Evolutionary conservation across 805 yeast genomes (phyloP).

Genomic region (Kazachstania psychrophila): DNA sequence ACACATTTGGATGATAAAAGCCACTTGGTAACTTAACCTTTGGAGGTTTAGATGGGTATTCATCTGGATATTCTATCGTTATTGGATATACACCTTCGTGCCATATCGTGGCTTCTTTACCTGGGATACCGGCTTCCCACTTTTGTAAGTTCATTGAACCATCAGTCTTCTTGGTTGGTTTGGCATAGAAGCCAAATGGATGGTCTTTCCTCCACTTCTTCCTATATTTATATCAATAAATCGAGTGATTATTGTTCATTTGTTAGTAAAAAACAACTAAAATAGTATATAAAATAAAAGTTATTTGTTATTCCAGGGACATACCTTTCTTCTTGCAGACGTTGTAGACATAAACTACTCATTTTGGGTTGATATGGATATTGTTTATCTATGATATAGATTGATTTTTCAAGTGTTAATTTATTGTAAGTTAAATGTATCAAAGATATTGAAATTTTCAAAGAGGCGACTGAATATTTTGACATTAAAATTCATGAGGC

Average conservation of each 20-base stretch:
- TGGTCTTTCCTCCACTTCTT: conserved; percentile 98
- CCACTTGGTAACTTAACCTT: conserved; percentile 82
- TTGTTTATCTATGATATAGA: too few relatives aligned
- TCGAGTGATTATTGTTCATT: too few relatives aligned
- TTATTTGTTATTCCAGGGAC: too few relatives aligned
- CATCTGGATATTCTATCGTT: conserved; percentile 74
- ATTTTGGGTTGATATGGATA: too few relatives aligned
- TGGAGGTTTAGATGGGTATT: conserved; percentile 95
- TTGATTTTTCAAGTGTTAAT: too few relatives aligned
- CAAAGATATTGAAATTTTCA: too few relatives aligned
- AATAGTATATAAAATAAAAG: too few relatives aligned
- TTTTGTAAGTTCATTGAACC: conserved; percentile 76
- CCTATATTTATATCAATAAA: conserved; percentile 35
- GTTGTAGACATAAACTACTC: conserved; percentile 59
- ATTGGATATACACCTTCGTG: conserved; percentile 83
- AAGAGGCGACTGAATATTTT: too few relatives aligned
- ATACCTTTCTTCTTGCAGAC: conserved; percentile 81
- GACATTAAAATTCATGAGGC: too few relatives aligned
- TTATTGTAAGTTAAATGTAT: too few relatives aligned
- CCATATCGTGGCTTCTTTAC: conserved; percentile 81
- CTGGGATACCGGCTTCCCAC: conserved; percentile 97
- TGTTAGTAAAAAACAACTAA: too few relatives aligned
- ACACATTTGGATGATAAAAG: conserved; percentile 94
- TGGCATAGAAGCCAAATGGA: conserved; percentile 95
- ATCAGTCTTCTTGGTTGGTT: conserved; percentile 69